phyloP scores from a whole-genome alignment of 768 basidiomycete genomes.

The Pleurotus tuoliensis region DNA sequence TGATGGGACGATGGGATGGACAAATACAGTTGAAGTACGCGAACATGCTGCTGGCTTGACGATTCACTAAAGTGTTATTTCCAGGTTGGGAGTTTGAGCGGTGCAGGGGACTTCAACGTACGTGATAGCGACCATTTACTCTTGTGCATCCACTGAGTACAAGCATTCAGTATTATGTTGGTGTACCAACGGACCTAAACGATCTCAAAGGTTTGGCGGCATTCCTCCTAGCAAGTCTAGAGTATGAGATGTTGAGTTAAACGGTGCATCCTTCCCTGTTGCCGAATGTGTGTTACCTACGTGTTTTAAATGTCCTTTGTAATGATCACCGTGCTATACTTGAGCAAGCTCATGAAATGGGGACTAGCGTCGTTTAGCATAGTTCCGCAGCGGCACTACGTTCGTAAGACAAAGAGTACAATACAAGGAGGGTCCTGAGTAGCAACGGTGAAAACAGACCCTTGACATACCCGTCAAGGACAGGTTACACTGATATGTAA shows the following conservation, averaged over 20 bases:
- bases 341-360: too few relatives aligned
- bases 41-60: background rate
- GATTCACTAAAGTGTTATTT: background rate
- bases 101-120: slow-evolving; percentile 34
- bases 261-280: too few relatives aligned
- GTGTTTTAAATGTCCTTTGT: too few relatives aligned
- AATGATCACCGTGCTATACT: too few relatives aligned
- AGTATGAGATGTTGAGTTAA: slow-evolving; percentile 24
- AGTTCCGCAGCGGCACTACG: too few relatives aligned
- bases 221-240: slow-evolving; percentile 43
- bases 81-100: slow-evolving; percentile 39
- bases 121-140: slow-evolving; percentile 5
- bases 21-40: slow-evolving; percentile 38
- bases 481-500: too few relatives aligned
- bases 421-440: too few relatives aligned
- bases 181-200: slow-evolving; percentile 32
- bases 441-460: too few relatives aligned
- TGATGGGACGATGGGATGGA: slow-evolving; percentile 44
- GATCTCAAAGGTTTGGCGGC: slow-evolving; percentile 45
- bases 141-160: background rate
- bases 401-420: too few relatives aligned
- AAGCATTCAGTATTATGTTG: slow-evolving; percentile 36
- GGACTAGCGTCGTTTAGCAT: too few relatives aligned
- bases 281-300: too few relatives aligned
- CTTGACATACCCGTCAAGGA: too few relatives aligned